Evolutionary conservation across 768 basidiomycete genomes (phyloP).

Genomic region (Fomitopsis serialis): DNA sequence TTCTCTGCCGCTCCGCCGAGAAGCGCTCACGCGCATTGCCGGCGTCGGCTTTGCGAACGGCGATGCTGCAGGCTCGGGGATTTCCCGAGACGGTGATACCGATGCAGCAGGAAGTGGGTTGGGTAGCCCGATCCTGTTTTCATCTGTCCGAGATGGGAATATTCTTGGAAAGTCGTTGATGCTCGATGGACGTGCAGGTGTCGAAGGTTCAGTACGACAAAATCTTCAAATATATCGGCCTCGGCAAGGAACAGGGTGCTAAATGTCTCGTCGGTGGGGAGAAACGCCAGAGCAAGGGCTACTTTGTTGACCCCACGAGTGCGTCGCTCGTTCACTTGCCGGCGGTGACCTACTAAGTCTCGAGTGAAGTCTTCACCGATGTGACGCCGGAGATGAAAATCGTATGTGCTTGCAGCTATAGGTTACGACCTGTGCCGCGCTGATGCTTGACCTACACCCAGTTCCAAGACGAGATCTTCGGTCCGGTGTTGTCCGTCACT

Average conservation of each 20-base stretch:
- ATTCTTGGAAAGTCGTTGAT: not conserved
- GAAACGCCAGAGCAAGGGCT: slow-evolving; percentile 74
- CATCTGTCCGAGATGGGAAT: too few species aligned
- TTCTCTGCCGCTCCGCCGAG: too few species aligned
- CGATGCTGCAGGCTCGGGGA: too few species aligned
- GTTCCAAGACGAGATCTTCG: slow-evolving; percentile 69
- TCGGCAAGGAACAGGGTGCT: slow-evolving; percentile 82
- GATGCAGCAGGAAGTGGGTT: too few species aligned
- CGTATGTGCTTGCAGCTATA: slow-evolving; percentile 35
- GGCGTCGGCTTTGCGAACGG: too few species aligned
- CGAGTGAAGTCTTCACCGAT: slow-evolving; percentile 68
- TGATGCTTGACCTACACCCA: not conserved
- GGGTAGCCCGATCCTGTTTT: too few species aligned
- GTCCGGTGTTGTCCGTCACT: slow-evolving; percentile 83
- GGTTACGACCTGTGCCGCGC: too few species aligned
- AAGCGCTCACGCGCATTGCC: too few species aligned
- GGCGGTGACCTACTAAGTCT: not conserved
- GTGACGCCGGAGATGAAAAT: slow-evolving; percentile 81
- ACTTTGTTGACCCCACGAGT: slow-evolving; percentile 88
- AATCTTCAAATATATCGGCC: slow-evolving; percentile 84
- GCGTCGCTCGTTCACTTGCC: slow-evolving; percentile 21
- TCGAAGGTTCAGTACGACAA: slow-evolving; percentile 83
- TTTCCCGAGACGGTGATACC: too few species aligned
- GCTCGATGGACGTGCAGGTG: slow-evolving; percentile 38
- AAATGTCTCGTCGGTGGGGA: slow-evolving; percentile 73